Percentiles rank a stretch among this genome's conserved stretches.
These are phyloP conservation scores for Paracoccidioides brasiliensis DNA, from an alignment of 2,329 filamentous ascomycete species.

Conservation along the genomic window DNA sequence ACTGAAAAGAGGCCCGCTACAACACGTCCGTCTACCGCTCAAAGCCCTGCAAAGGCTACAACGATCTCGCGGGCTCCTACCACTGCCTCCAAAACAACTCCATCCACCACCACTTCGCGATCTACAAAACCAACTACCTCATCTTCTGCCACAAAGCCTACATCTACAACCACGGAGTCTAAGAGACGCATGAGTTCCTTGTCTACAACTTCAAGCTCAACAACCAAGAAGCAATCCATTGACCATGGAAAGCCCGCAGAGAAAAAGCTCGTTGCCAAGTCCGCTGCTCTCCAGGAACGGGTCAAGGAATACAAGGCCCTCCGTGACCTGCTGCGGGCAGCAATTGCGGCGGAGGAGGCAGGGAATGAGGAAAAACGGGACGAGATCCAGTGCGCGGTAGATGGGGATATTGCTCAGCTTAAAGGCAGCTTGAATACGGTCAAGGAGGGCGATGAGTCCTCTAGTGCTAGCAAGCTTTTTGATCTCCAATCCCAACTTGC, in stretches of 20 bases:
- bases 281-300: slow-evolving; percentile 17
- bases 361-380: slow-evolving; percentile 15
- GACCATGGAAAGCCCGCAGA: not conserved
- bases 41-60: slow-evolving; percentile 21
- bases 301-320: slow-evolving; percentile 20
- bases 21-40: slow-evolving; percentile 20
- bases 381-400: slow-evolving; percentile 13
- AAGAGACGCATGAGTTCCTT: not conserved
- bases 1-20: slow-evolving; percentile 21
- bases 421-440: slow-evolving; percentile 15
- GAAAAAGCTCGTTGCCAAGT: slow-evolving; percentile 13
- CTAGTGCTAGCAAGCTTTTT: slow-evolving; percentile 9
- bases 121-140: not conserved
- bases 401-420: slow-evolving; percentile 15
- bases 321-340: slow-evolving; percentile 17
- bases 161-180: slow-evolving; percentile 3
- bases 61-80: slow-evolving; percentile 10
- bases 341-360: slow-evolving; percentile 18
- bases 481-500: slow-evolving; percentile 10
- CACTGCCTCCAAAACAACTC: slow-evolving; percentile 11
- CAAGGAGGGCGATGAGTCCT: slow-evolving; percentile 6
- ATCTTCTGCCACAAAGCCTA: not conserved
- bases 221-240: slow-evolving; percentile 7
- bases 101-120: slow-evolving; percentile 12
- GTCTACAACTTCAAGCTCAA: slow-evolving; percentile 2